Evolutionary conservation across 2,329 filamentous ascomycete species (phyloP).

Genomic region (Monosporascus sp.): DNA sequence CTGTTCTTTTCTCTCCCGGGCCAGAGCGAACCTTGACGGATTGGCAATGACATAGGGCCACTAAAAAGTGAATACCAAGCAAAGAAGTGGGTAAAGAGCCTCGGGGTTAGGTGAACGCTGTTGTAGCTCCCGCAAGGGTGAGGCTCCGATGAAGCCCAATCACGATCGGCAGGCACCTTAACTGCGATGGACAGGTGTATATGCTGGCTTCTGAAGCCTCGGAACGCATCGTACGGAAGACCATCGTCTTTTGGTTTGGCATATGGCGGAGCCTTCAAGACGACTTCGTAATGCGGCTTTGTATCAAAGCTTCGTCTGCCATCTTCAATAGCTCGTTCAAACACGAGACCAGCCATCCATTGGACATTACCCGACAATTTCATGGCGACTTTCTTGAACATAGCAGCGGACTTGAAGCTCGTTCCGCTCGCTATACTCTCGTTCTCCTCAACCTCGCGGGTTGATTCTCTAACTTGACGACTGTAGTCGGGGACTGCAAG

Average conservation of each 20-base stretch:
- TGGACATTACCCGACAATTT: constrained; percentile 95
- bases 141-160: constrained; percentile 73
- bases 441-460: constrained; percentile 43
- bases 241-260: constrained; percentile 53
- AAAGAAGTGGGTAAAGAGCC: constrained; percentile 98
- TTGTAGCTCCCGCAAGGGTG: constrained; percentile 89
- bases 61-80: constrained; percentile 97
- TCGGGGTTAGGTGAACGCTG: constrained; percentile 85
- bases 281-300: constrained; percentile 84
- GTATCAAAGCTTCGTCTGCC: constrained; percentile 80
- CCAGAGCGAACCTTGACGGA: constrained; percentile 88
- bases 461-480: constrained; percentile 70
- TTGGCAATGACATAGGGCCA: constrained; percentile 86
- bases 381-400: constrained; percentile 98
- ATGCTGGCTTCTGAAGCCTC: constrained; percentile 92
- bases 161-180: constrained; percentile 76
- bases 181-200: constrained; percentile 94
- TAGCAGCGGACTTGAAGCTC: constrained; percentile 65
- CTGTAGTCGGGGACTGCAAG: constrained; percentile 92
- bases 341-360: constrained; percentile 86
- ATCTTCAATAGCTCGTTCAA: constrained; percentile 74
- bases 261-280: constrained; percentile 74
- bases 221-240: constrained; percentile 80
- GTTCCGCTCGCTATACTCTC: constrained; percentile 58
- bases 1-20: constrained; percentile 91